Conservation (phyloP, 441 rosid genomes). For the Gossypium trilobum region DNA sequence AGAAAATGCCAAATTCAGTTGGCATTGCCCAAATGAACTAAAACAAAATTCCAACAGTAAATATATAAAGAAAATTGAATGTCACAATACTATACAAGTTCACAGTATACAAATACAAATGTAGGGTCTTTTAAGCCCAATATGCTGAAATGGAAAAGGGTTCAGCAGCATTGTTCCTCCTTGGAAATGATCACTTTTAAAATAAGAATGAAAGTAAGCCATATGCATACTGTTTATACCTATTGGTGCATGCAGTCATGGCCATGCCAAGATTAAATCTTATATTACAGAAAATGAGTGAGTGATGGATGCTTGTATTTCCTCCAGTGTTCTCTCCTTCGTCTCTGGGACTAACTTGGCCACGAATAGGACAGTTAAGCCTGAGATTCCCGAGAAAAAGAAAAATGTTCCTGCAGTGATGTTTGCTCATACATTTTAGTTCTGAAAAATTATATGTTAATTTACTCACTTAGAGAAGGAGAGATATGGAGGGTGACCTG, state of each 20-base stretch:
- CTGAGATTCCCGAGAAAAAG: slow-evolving; percentile 25
- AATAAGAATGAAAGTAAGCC: neutral
- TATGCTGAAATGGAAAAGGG: neutral
- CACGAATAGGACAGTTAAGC: slow-evolving; percentile 22
- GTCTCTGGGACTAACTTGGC: slow-evolving; percentile 41
- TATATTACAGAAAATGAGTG: slow-evolving; percentile 11
- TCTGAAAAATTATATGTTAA: neutral
- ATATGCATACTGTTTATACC: neutral
- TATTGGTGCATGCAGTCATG: neutral
- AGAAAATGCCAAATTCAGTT: neutral
- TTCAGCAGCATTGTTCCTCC: neutral
- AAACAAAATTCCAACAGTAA: neutral
- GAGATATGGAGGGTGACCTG: slow-evolving; percentile 20
- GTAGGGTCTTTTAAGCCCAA: neutral
- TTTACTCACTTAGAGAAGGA: neutral
- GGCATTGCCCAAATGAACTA: neutral
- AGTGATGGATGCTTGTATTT: slow-evolving; percentile 40
- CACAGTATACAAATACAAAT: neutral
- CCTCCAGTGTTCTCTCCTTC: slow-evolving; percentile 37
- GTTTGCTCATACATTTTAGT: neutral
- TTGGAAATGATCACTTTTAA: neutral
- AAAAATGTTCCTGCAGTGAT: slow-evolving; percentile 25
- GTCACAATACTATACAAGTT: neutral
- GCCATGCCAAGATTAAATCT: neutral
- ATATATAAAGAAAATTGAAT: neutral